Evolutionary conservation across 2,329 filamentous ascomycete species (phyloP).

Genomic region (Xylariaceae sp.): DNA sequence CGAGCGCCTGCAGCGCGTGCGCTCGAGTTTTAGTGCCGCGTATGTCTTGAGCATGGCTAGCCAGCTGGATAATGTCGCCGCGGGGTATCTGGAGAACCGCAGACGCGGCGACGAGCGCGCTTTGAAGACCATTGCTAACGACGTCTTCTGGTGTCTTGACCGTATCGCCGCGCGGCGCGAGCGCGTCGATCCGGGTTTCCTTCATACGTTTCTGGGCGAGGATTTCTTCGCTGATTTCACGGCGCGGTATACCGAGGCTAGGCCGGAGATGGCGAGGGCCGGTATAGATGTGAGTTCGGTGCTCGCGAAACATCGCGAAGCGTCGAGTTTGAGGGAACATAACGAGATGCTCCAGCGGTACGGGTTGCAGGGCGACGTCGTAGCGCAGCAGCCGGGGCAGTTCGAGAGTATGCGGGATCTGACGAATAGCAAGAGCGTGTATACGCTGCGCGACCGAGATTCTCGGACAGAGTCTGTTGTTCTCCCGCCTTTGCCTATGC

Average conservation of each 20-base stretch:
- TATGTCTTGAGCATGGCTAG: slow-evolving; percentile 35
- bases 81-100: slow-evolving; percentile 32
- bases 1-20: slow-evolving; percentile 35
- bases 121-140: slow-evolving; percentile 28
- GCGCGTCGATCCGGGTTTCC: background rate
- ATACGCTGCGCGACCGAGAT: slow-evolving; percentile 25
- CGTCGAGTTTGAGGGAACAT: slow-evolving; percentile 34
- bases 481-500: background rate
- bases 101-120: slow-evolving; percentile 14
- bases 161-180: slow-evolving; percentile 8
- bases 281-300: slow-evolving; percentile 37
- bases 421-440: slow-evolving; percentile 27
- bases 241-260: slow-evolving; percentile 11
- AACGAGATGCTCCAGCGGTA: slow-evolving; percentile 35
- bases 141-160: slow-evolving; percentile 36
- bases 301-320: slow-evolving; percentile 20
- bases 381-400: background rate
- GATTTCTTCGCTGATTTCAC: slow-evolving; percentile 38
- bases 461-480: background rate
- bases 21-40: slow-evolving; percentile 27
- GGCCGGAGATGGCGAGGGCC: slow-evolving; percentile 20
- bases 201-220: slow-evolving; percentile 37
- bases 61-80: slow-evolving; percentile 38
- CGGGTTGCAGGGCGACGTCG: slow-evolving; percentile 22
- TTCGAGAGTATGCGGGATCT: slow-evolving; percentile 35